A percentile compares a stretch with the other conserved stretches of the same genome.
phyloP scores from a whole-genome alignment of 495 filamentous ascomycete genomes.

The Parachaetomium inaequale region DNA sequence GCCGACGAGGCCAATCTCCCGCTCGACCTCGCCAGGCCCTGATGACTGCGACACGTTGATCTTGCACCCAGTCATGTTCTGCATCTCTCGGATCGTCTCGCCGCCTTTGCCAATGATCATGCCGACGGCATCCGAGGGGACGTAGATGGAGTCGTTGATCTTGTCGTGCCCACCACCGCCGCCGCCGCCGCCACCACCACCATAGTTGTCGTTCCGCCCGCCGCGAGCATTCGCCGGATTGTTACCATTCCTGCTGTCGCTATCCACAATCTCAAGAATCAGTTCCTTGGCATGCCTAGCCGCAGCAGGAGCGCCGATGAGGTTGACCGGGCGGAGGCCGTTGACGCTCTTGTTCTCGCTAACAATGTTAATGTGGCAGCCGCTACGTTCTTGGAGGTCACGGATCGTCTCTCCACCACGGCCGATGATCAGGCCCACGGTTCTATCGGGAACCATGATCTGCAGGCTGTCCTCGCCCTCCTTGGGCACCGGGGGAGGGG shows the following conservation, averaged over 20 bases:
- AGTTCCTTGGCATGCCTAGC: slow-evolving; percentile 68
- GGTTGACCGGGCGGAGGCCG: slow-evolving; percentile 76
- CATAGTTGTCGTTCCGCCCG: slow-evolving; percentile 32
- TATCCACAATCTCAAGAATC: slow-evolving; percentile 84
- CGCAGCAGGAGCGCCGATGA: slow-evolving; percentile 67
- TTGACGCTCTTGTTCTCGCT: slow-evolving; percentile 82
- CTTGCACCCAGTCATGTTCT: slow-evolving; percentile 75
- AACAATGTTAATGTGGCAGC: slow-evolving; percentile 85
- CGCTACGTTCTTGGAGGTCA: slow-evolving; percentile 80
- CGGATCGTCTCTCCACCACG: slow-evolving; percentile 83
- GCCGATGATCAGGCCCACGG: slow-evolving; percentile 80
- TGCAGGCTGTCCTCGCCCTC: slow-evolving; percentile 72
- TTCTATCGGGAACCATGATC: slow-evolving; percentile 88
- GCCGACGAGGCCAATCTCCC: slow-evolving; percentile 77
- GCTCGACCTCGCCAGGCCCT: slow-evolving; percentile 64
- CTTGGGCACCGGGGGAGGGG: slow-evolving; percentile 51
- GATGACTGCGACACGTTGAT: slow-evolving; percentile 78
- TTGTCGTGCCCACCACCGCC: slow-evolving; percentile 53
- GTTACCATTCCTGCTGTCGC: slow-evolving; percentile 61
- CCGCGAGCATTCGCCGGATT: slow-evolving; percentile 29
- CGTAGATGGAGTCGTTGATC: slow-evolving; percentile 72
- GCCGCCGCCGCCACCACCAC: slow-evolving; percentile 35
- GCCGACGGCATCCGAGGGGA: slow-evolving; percentile 80
- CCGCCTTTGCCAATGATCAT: slow-evolving; percentile 91
- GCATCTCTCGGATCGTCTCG: slow-evolving; percentile 85